These are phyloP conservation scores for Salix brachista DNA, from an alignment of 345 rosid species.

Conservation along the genomic window DNA sequence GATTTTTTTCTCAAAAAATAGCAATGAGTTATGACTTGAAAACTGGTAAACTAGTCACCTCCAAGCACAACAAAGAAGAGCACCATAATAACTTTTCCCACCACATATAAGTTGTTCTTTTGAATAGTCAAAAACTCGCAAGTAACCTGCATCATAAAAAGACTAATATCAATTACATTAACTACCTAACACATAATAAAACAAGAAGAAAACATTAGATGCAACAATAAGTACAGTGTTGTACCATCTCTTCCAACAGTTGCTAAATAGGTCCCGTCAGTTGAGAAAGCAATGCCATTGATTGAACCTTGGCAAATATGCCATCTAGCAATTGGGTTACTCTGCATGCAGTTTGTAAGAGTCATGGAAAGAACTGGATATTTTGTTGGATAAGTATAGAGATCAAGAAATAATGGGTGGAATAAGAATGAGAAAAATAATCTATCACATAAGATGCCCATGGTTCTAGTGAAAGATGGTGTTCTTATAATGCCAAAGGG, in stretches of 20 bases:
- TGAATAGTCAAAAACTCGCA: conserved; percentile 85
- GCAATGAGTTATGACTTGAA: conserved; percentile 6
- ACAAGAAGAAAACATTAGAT: neutral
- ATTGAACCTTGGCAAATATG: conserved; percentile 94
- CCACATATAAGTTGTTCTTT: conserved; percentile 57
- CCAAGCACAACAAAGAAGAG: conserved; percentile 74
- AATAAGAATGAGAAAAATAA: conserved; percentile 11
- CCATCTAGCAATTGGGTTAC: conserved; percentile 97
- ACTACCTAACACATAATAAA: conserved; percentile 6
- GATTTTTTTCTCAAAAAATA: neutral
- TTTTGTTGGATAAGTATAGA: neutral
- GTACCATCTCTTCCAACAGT: conserved; percentile 99
- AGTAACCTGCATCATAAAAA: conserved; percentile 55
- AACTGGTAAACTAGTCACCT: conserved; percentile 36
- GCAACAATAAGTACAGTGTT: neutral
- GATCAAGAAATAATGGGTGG: conserved; percentile 4
- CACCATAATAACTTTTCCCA: conserved; percentile 80
- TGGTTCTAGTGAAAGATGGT: neutral
- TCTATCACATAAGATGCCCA: conserved; percentile 4
- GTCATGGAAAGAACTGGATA: conserved; percentile 13
- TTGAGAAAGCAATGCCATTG: conserved; percentile 81
- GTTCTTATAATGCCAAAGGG: neutral
- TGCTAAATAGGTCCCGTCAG: conserved; percentile 81
- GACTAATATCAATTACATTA: conserved; percentile 7
- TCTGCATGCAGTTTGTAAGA: conserved; percentile 50